Evolutionary conservation across 2,329 filamentous ascomycete species (phyloP).

Genomic region (Beauveria scarabaeidicola): DNA sequence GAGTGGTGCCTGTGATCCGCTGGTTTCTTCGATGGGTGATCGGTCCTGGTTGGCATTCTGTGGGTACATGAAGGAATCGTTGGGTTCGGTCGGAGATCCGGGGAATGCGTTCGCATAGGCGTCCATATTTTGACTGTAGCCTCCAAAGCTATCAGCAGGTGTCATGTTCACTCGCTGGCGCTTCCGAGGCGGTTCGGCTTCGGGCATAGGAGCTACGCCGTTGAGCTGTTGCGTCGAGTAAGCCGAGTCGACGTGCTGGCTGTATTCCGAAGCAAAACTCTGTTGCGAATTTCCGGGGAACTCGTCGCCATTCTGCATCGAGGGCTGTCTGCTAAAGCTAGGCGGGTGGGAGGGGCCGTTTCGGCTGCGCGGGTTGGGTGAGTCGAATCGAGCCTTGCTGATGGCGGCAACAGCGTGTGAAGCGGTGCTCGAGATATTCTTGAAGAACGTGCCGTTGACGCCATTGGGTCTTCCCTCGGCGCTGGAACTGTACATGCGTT

Average conservation of each 20-base stretch:
- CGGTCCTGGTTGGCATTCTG: constrained; percentile 38
- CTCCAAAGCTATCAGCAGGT: constrained; percentile 50
- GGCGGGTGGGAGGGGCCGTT: constrained; percentile 54
- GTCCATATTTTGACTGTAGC: constrained; percentile 41
- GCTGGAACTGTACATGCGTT: constrained; percentile 71
- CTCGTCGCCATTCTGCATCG: constrained; percentile 61
- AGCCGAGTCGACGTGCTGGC: constrained; percentile 61
- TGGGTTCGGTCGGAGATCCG: constrained; percentile 70
- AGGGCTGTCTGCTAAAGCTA: constrained; percentile 63
- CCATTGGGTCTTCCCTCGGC: constrained; percentile 60
- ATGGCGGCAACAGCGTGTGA: constrained; percentile 92
- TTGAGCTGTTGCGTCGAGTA: constrained; percentile 52
- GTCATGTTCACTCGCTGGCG: constrained; percentile 53
- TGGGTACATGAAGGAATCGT: constrained; percentile 67
- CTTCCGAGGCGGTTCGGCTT: constrained; percentile 74
- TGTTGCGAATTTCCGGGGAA: constrained; percentile 73
- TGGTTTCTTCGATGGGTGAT: constrained; percentile 39
- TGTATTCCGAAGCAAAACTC: constrained; percentile 69
- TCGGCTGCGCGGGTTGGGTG: constrained; percentile 61
- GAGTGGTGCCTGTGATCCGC: constrained; percentile 56
- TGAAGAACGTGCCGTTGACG: constrained; percentile 83
- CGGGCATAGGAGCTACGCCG: constrained; percentile 34
- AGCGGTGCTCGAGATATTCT: constrained; percentile 89
- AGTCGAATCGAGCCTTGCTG: constrained; percentile 91
- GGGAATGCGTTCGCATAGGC: constrained; percentile 42